Base-by-base conservation (phyloP, 176 grass and related monocot genomes). In the Cenchrus fungigraminus region DNA sequence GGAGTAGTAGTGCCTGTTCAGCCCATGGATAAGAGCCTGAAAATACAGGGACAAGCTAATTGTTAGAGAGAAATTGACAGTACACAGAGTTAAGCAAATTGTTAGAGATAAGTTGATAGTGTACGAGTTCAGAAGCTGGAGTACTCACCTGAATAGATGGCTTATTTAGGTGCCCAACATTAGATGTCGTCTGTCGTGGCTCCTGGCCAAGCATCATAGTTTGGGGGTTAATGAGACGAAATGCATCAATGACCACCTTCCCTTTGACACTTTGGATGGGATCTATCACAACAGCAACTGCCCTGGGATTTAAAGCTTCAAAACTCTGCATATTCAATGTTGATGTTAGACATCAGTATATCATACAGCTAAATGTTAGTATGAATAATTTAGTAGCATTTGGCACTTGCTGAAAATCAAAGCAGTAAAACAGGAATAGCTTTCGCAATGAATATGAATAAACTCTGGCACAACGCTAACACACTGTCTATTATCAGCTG, bases 141-240 rank as follows among this genome's bases (percentile, higher is more conserved):
- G 52, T 34, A 61, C 19, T 70, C 79, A 94, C 97, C 93, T 99
- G 97, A 82, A 99, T 96, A 71, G 97, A 99, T 68, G 97, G 97
- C 43, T 99, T 99, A 78, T 99, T 99, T 77, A 99, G 91, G 79
- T 99, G 97, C 44, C 97, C 97, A 84, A 99, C 97, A 80, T 99
- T 99, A 9, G 97, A 99, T 59, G 97, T 99, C 2, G 93, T 99
- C 47, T 99, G 97, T 22, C 97, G 90, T 40, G 97, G 97, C 68
- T 99, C 97, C 81, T 99, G 97, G 34, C 97, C 97, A 73, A 99
- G 93, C 97, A 99, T 99, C 97, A 99, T 99, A 16, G 97, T 99
- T 70, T 99, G 97, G 79, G 93, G 97, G 63, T 99, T 99, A 81
- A 99, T 99, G 74, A 99, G 85, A 31, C 97, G 93, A 75, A 99